These are phyloP conservation scores for Arabidopsis thaliana DNA, from an alignment of 345 rosid species.

Conservation along the genomic window TAIR10.1 NC_003071.7:13700001-13700500, in stretches of 20 bases:
- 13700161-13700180: slow-evolving; percentile 54
- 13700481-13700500: background rate
- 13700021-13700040: slow-evolving; percentile 82
- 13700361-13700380: slow-evolving; percentile 16
- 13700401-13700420: slow-evolving; percentile 38
- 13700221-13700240: slow-evolving; percentile 35
- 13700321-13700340: slow-evolving; percentile 17
- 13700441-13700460: slow-evolving; percentile 40
- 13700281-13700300: slow-evolving; percentile 32
- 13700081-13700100: slow-evolving; percentile 56
- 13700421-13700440: slow-evolving; percentile 39
- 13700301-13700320: slow-evolving; percentile 22
- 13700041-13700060: slow-evolving; percentile 68
- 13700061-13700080: slow-evolving; percentile 39
- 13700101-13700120: slow-evolving; percentile 55
- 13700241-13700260: slow-evolving; percentile 14
- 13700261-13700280: slow-evolving; percentile 36
- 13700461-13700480: slow-evolving; percentile 25
- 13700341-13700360: slow-evolving; percentile 27
- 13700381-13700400: slow-evolving; percentile 21
- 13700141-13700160: slow-evolving; percentile 50
- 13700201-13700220: slow-evolving; percentile 25
- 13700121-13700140: slow-evolving; percentile 49
- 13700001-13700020: slow-evolving; percentile 65
- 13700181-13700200: slow-evolving; percentile 46